Conservation (phyloP, 75 land plant species). For the Ceratopteris richardii region DNA sequence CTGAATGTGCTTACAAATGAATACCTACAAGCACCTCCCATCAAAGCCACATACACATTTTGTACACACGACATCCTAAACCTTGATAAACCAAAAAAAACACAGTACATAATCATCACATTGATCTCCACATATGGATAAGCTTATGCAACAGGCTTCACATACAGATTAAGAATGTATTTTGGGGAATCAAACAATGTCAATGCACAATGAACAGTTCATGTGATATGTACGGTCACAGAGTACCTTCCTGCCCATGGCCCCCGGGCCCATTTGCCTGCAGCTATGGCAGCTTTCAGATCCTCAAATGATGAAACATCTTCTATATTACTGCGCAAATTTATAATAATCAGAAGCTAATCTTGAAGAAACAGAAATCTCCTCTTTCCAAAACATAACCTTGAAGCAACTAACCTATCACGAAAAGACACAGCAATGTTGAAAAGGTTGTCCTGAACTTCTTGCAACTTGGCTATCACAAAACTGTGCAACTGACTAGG, state of each 20-base stretch:
- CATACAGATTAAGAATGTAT: too few relatives aligned
- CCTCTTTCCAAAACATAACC: background rate
- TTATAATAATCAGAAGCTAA: background rate
- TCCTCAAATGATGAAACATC: slow-evolving; percentile 87
- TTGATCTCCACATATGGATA: too few relatives aligned
- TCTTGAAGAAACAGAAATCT: too few relatives aligned
- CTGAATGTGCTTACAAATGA: too few relatives aligned
- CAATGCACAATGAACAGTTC: background rate
- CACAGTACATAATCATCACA: too few relatives aligned
- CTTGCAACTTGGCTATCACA: slow-evolving; percentile 53
- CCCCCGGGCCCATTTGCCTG: slow-evolving; percentile 98
- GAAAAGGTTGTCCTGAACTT: slow-evolving; percentile 66
- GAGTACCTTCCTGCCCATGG: slow-evolving; percentile 90
- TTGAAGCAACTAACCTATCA: slow-evolving; percentile 46
- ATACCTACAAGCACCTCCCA: too few relatives aligned
- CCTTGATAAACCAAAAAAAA: too few relatives aligned
- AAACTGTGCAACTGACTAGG: slow-evolving; percentile 33
- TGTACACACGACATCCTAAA: too few relatives aligned
- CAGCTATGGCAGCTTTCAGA: slow-evolving; percentile 60
- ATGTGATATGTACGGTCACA: background rate
- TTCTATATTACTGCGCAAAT: slow-evolving; percentile 71
- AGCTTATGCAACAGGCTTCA: too few relatives aligned
- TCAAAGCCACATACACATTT: too few relatives aligned
- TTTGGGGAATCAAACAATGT: background rate
- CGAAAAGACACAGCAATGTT: slow-evolving; percentile 64